Percentiles rank a stretch among this genome's conserved stretches.
Conservation (phyloP, 345 rosid species). For the Punica granatum region DNA sequence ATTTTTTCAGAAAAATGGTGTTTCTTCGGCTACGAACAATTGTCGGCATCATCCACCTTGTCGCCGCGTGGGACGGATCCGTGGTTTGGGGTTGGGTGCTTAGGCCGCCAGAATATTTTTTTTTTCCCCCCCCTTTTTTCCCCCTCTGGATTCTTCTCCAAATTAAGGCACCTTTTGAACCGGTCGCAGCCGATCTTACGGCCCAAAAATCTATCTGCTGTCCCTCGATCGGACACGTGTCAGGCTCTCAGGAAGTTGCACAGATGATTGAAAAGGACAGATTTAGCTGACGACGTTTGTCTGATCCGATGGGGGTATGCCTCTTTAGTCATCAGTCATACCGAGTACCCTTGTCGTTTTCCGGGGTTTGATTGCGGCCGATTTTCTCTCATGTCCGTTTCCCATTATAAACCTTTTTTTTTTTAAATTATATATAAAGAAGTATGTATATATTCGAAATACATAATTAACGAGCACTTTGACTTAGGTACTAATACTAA, state of each 20-base stretch:
- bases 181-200: conserved; percentile 12
- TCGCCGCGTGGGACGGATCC: conserved; percentile 5
- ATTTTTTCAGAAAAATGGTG: neutral
- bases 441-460: no score
- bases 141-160: neutral
- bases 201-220: neutral
- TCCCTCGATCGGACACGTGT: neutral
- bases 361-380: neutral
- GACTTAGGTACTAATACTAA: no score
- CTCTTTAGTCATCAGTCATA: neutral
- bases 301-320: neutral
- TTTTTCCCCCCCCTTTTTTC: neutral
- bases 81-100: neutral
- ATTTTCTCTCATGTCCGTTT: neutral
- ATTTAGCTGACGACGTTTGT: neutral
- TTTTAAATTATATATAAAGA: no score
- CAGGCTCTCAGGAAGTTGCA: neutral
- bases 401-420: no score
- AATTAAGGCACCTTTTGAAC: conserved; percentile 8
- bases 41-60: conserved; percentile 9
- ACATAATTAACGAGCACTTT: no score
- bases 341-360: neutral
- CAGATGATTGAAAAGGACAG: neutral
- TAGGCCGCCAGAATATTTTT: neutral
- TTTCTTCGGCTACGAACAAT: neutral